Conservation (phyloP, 352 stramenopile species). For the Sclerospora graminicola region DNA sequence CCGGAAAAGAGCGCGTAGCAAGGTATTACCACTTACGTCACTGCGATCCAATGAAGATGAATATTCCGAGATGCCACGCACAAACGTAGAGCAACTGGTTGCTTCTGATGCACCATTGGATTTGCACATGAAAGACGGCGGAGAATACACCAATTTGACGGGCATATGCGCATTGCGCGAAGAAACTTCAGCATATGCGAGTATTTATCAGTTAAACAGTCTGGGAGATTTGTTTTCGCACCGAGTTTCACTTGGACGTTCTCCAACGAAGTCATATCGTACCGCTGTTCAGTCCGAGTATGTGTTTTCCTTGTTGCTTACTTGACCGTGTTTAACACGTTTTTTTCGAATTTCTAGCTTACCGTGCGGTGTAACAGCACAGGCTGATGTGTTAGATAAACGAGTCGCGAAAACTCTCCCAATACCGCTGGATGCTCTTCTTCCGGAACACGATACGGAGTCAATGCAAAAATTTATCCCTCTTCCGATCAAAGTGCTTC, state of each 20-base stretch:
- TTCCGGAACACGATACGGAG: slow-evolving; percentile 40
- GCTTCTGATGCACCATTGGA: slow-evolving; percentile 47
- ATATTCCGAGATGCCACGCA: slow-evolving; percentile 11
- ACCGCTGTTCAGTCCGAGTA: slow-evolving; percentile 49
- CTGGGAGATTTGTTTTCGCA: slow-evolving; percentile 59
- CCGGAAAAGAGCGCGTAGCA: slow-evolving; percentile 12
- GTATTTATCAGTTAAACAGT: slow-evolving; percentile 58
- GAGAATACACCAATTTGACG: slow-evolving; percentile 43
- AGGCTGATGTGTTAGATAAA: slow-evolving; percentile 10
- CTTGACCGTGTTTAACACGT: too few relatives aligned
- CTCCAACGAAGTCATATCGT: slow-evolving; percentile 25
- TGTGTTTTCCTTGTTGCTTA: slow-evolving; percentile 9
- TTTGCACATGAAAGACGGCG: slow-evolving; percentile 44
- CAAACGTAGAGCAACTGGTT: slow-evolving; percentile 36
- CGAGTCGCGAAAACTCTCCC: slow-evolving; percentile 22
- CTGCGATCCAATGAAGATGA: slow-evolving; percentile 26
- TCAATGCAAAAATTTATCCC: slow-evolving; percentile 32
- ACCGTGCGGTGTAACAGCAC: slow-evolving; percentile 33
- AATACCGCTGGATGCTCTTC: slow-evolving; percentile 42
- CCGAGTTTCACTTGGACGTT: slow-evolving; percentile 27
- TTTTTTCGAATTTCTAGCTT: slow-evolving; percentile 26
- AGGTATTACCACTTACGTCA: slow-evolving; percentile 25
- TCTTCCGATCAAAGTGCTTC: slow-evolving; percentile 34
- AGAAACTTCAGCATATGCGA: slow-evolving; percentile 12
- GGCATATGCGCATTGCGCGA: slow-evolving; percentile 35